Evolutionary conservation across 129 eudicot species (phyloP).

Genomic region (Glebionis coronaria): DNA sequence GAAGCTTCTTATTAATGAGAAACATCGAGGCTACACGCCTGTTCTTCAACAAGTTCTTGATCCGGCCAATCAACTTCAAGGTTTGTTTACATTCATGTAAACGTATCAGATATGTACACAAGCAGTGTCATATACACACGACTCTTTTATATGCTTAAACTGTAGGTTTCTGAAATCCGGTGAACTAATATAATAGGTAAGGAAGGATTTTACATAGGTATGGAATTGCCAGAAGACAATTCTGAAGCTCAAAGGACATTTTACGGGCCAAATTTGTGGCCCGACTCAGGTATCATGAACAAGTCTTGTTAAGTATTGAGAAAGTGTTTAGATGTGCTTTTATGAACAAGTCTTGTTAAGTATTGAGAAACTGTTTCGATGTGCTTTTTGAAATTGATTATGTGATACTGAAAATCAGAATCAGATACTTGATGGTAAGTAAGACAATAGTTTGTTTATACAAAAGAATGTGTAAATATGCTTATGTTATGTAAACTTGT

Average conservation of each 20-base stretch:
- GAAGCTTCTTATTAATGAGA: slow-evolving; percentile 77
- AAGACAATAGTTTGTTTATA: no score
- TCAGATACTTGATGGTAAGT: no score
- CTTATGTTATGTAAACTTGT: neutral
- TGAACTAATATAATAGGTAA: slow-evolving; percentile 43
- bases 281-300: slow-evolving; percentile 48
- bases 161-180: neutral
- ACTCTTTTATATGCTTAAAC: neutral
- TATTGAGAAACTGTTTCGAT: no score
- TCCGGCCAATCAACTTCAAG: slow-evolving; percentile 73
- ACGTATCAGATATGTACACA: neutral
- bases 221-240: slow-evolving; percentile 79
- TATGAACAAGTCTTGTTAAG: neutral
- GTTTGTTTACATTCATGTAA: slow-evolving; percentile 21
- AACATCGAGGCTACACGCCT: slow-evolving; percentile 90
- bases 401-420: no score
- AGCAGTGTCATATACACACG: neutral
- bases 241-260: slow-evolving; percentile 63
- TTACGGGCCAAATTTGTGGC: slow-evolving; percentile 82
- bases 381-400: no score
- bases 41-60: slow-evolving; percentile 73
- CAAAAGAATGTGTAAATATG: neutral
- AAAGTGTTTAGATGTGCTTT: no score
- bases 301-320: neutral
- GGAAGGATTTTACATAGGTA: slow-evolving; percentile 92